Conservation (phyloP, 345 rosid species). For the Moricandia moricandioides region DNA sequence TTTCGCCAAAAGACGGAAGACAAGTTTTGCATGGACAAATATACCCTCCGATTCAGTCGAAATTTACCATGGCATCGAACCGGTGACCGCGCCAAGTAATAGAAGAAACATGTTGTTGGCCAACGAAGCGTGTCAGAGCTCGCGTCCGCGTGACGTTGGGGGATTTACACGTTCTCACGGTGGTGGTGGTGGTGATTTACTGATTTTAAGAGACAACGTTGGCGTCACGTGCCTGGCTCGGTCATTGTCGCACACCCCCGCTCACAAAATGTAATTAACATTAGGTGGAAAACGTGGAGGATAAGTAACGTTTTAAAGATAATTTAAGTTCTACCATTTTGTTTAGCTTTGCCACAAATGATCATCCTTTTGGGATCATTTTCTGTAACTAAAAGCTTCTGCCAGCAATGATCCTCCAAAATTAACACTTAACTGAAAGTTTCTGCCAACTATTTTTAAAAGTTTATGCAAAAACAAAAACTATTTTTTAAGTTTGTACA, state of each 20-base stretch:
- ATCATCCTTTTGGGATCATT: background rate
- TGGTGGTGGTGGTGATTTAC: background rate
- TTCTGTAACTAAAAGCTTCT: background rate
- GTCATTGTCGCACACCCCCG: conserved; percentile 1
- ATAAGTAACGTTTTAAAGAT: background rate
- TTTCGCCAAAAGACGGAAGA: background rate
- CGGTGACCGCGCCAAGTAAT: background rate
- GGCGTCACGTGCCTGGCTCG: conserved; percentile 24
- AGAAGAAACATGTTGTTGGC: conserved; percentile 4
- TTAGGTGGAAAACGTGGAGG: background rate
- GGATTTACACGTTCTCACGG: background rate
- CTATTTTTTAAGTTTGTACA: background rate
- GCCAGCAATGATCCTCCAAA: background rate
- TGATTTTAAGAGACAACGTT: conserved; percentile 1
- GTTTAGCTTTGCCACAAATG: background rate
- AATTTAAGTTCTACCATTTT: background rate
- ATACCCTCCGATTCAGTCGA: background rate
- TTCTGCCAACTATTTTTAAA: background rate
- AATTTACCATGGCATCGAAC: background rate
- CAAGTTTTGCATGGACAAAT: background rate
- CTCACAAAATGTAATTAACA: background rate
- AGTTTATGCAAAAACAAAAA: background rate
- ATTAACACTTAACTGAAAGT: background rate
- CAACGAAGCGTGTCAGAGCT: conserved; percentile 2
- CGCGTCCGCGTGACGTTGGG: conserved; percentile 22